phyloP scores from a whole-genome alignment of 2,329 filamentous ascomycete genomes.

The Fusarium veterinarium region DNA sequence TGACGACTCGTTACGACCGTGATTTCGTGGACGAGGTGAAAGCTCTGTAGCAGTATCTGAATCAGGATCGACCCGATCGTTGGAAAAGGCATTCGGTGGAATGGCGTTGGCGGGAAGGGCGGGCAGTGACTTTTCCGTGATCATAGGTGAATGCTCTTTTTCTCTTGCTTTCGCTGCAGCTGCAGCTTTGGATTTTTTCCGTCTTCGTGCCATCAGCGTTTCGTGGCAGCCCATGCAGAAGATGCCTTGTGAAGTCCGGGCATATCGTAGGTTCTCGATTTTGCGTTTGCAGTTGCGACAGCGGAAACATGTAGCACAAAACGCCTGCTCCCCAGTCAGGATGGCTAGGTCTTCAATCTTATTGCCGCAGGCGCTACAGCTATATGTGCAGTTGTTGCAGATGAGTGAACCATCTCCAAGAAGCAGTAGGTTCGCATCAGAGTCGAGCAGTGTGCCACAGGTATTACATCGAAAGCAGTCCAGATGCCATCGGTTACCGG shows the following conservation, averaged over 20 bases:
- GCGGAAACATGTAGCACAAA: conserved; percentile 96
- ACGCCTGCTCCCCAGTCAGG: conserved; percentile 96
- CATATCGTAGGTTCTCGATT: conserved; percentile 98
- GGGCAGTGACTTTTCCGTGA: conserved; percentile 91
- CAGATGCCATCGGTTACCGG: conserved; percentile 97
- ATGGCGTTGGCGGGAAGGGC: conserved; percentile 84
- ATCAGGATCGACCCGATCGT: conserved; percentile 68
- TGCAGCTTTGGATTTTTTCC: conserved; percentile 84
- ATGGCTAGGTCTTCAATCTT: conserved; percentile 99
- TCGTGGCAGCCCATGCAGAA: conserved; percentile 99
- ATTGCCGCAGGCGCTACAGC: conserved; percentile 94
- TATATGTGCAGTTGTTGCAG: conserved; percentile 99
- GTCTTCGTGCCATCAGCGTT: conserved; percentile 89
- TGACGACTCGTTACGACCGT: conserved; percentile 64
- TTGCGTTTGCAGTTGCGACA: conserved; percentile 99
- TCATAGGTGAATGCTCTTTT: conserved; percentile 73
- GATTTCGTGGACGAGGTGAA: conserved; percentile 70
- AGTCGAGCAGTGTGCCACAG: conserved; percentile 94
- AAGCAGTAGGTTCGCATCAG: conserved; percentile 95
- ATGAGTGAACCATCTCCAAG: conserved; percentile 98
- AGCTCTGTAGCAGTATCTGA: conserved; percentile 76
- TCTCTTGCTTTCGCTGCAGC: conserved; percentile 69
- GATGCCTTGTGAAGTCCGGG: conserved; percentile 96
- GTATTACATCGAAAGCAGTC: conserved; percentile 99
- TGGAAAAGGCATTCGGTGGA: conserved; percentile 70